These are phyloP conservation scores for Cymbopogon citratus DNA, from an alignment of 176 grass and related monocot genomes.

Conservation along the genomic window DNA sequence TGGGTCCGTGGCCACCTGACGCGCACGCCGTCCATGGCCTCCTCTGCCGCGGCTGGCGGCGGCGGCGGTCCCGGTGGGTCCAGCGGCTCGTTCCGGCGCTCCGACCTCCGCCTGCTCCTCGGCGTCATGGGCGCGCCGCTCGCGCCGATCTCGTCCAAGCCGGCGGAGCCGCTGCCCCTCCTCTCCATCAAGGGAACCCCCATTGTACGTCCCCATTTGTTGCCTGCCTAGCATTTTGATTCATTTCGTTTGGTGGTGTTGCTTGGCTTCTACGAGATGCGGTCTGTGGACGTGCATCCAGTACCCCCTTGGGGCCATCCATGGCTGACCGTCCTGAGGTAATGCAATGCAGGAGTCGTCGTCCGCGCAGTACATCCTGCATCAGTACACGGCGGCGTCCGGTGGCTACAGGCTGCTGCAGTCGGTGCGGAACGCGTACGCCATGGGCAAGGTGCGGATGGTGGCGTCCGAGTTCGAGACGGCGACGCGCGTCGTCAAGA, in stretches of 20 bases:
- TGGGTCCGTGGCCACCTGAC: constrained; percentile 39
- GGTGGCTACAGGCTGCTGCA: constrained; percentile 59
- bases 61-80: constrained; percentile 15
- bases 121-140: constrained; percentile 89
- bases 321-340: background rate
- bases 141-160: constrained; percentile 50
- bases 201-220: constrained; percentile 51
- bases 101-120: constrained; percentile 84
- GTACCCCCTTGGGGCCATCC: background rate
- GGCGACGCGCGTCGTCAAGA: constrained; percentile 63
- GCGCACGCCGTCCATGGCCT: constrained; percentile 47
- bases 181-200: constrained; percentile 63
- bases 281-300: constrained; percentile 20
- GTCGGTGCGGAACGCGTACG: constrained; percentile 74
- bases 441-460: constrained; percentile 94
- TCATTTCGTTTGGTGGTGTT: background rate
- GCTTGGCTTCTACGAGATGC: constrained; percentile 20
- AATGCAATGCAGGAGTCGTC: constrained; percentile 62
- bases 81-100: constrained; percentile 40
- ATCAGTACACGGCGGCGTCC: constrained; percentile 85
- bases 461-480: constrained; percentile 82
- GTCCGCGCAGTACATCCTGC: constrained; percentile 90
- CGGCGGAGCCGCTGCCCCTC: constrained; percentile 41
- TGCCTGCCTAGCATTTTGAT: background rate
- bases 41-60: background rate